phyloP scores from a whole-genome alignment of 2,329 filamentous ascomycete species.

The Diplodia seriata region DNA sequence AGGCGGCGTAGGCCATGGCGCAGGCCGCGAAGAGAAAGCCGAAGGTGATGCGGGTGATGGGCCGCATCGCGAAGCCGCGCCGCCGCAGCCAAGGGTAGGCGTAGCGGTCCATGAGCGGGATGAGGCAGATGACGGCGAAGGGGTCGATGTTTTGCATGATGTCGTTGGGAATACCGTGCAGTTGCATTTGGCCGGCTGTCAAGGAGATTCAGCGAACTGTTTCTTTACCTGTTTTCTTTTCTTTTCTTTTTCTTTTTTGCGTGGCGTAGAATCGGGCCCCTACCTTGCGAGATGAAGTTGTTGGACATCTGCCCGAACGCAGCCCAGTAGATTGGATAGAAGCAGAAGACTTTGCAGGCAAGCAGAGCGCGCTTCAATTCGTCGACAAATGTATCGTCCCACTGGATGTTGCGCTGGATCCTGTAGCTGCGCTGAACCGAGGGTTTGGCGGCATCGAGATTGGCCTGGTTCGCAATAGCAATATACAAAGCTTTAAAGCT shows the following conservation, averaged over 20 bases:
- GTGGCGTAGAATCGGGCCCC: background rate
- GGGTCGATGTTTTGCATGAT: slow-evolving; percentile 58
- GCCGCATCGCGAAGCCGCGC: slow-evolving; percentile 51
- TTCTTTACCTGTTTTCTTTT: background rate
- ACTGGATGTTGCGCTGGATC: slow-evolving; percentile 51
- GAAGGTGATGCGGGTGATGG: slow-evolving; percentile 62
- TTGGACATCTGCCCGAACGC: slow-evolving; percentile 55
- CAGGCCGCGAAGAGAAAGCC: slow-evolving; percentile 62
- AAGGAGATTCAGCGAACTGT: background rate
- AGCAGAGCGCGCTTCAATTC: slow-evolving; percentile 70
- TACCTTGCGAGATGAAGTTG: slow-evolving; percentile 57
- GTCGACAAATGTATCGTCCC: slow-evolving; percentile 75
- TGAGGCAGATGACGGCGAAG: slow-evolving; percentile 55
- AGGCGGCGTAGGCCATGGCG: slow-evolving; percentile 62
- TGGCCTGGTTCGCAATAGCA: slow-evolving; percentile 56
- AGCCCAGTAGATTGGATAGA: slow-evolving; percentile 58
- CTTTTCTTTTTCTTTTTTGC: background rate
- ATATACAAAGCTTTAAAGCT: slow-evolving; percentile 67
- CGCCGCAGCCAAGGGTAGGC: slow-evolving; percentile 55
- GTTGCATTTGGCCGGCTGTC: slow-evolving; percentile 53
- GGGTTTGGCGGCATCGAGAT: slow-evolving; percentile 67
- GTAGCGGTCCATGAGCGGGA: slow-evolving; percentile 54
- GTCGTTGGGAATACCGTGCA: slow-evolving; percentile 57
- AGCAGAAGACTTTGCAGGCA: slow-evolving; percentile 73
- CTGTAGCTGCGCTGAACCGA: slow-evolving; percentile 55